Evolutionary conservation across 2,329 filamentous ascomycete genomes (phyloP).

Genomic region (Nemania sp.): DNA sequence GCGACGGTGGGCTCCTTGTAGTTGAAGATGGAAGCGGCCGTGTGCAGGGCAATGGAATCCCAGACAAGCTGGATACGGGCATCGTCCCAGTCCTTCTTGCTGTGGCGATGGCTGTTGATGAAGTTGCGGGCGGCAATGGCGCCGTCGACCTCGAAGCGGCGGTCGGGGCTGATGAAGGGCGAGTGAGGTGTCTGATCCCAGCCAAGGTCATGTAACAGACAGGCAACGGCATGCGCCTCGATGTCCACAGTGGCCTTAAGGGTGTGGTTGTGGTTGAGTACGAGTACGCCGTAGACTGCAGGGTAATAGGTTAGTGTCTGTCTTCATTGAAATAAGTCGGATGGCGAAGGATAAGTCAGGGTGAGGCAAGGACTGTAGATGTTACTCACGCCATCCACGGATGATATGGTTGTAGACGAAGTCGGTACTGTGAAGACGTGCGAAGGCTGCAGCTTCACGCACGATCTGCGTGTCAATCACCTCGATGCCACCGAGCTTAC

Average conservation of each 20-base stretch:
- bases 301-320: background rate
- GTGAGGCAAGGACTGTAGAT: background rate
- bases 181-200: constrained; percentile 44
- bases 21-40: constrained; percentile 42
- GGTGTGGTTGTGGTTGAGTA: constrained; percentile 21
- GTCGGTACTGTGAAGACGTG: constrained; percentile 22
- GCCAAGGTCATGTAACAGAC: constrained; percentile 50
- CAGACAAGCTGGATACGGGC: constrained; percentile 49
- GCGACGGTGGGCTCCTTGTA: constrained; percentile 51
- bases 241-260: constrained; percentile 44
- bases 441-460: constrained; percentile 20
- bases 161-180: constrained; percentile 46
- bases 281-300: constrained; percentile 20
- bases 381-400: constrained; percentile 21
- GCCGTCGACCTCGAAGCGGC: constrained; percentile 56
- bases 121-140: constrained; percentile 51
- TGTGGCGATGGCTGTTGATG: constrained; percentile 30
- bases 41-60: constrained; percentile 55
- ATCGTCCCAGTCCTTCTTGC: constrained; percentile 43
- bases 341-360: background rate
- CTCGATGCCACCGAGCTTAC: constrained; percentile 19
- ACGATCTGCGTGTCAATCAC: constrained; percentile 30
- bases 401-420: constrained; percentile 23
- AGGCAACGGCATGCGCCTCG: constrained; percentile 47
- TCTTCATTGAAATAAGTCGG: background rate